Percentiles rank a stretch among this genome's conserved stretches.
Conservation (phyloP, 192 early-diverging fungal species). For the Coemansia sp. region DNA sequence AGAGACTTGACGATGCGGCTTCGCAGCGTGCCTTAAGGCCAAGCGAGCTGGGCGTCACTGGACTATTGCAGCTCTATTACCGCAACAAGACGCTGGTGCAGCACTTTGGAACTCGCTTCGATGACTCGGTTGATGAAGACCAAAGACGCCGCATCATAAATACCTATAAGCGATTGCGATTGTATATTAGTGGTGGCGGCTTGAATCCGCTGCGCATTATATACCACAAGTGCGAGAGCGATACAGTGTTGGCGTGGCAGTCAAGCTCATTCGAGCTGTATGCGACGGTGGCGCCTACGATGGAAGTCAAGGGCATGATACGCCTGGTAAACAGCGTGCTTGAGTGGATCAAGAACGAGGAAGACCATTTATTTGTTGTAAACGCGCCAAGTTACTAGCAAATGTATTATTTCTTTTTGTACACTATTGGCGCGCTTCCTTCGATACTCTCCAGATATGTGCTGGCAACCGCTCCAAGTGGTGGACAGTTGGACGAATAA, state of each 20-base stretch:
- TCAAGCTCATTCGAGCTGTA: slow-evolving; percentile 78
- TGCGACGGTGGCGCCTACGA: slow-evolving; percentile 63
- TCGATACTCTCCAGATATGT: slow-evolving; percentile 55
- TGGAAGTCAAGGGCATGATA: slow-evolving; percentile 67
- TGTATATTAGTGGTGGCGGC: slow-evolving; percentile 39
- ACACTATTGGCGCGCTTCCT: slow-evolving; percentile 20
- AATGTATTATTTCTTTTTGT: neutral
- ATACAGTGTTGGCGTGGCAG: slow-evolving; percentile 46
- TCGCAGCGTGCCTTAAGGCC: slow-evolving; percentile 53
- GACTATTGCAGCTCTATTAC: slow-evolving; percentile 49
- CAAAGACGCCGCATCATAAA: slow-evolving; percentile 56
- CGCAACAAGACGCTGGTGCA: slow-evolving; percentile 47
- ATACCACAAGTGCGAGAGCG: slow-evolving; percentile 20
- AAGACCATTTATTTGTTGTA: slow-evolving; percentile 74
- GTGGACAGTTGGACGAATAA: slow-evolving; percentile 65
- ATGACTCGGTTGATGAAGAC: slow-evolving; percentile 20
- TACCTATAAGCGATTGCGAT: slow-evolving; percentile 61
- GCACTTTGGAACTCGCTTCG: slow-evolving; percentile 50
- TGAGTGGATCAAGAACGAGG: slow-evolving; percentile 78
- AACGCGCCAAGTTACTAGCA: slow-evolving; percentile 73
- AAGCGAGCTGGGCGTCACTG: slow-evolving; percentile 35
- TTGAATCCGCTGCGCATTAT: slow-evolving; percentile 43
- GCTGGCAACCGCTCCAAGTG: slow-evolving; percentile 60
- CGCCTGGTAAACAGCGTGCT: slow-evolving; percentile 66
- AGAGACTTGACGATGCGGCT: slow-evolving; percentile 56